These are phyloP conservation scores for Vitis amurensis DNA, from an alignment of 164 flowering plant species.

Conservation along the genomic window DNA sequence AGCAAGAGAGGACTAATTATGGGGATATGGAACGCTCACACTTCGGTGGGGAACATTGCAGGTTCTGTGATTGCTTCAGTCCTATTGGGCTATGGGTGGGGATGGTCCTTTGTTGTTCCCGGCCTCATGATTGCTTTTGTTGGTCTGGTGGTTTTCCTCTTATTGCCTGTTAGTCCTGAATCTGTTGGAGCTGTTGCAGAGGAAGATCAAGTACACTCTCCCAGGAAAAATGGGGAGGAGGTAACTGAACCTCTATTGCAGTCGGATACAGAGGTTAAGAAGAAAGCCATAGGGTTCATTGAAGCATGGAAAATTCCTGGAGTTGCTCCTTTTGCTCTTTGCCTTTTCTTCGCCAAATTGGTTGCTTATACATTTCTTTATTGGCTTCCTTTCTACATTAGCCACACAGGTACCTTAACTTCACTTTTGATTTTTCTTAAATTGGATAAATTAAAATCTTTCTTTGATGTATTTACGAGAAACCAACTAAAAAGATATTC, in stretches of 20 bases:
- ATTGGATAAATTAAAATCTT: neutral
- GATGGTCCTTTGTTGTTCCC: slow-evolving; percentile 93
- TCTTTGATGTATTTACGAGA: neutral
- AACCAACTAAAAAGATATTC: too few relatives aligned
- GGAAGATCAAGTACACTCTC: slow-evolving; percentile 43
- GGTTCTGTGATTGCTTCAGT: slow-evolving; percentile 85
- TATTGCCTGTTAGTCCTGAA: slow-evolving; percentile 75
- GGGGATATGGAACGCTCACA: slow-evolving; percentile 99
- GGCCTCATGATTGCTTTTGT: slow-evolving; percentile 60
- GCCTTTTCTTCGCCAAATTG: slow-evolving; percentile 93
- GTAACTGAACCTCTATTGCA: slow-evolving; percentile 49
- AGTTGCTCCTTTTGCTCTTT: slow-evolving; percentile 85
- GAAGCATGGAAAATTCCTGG: slow-evolving; percentile 98
- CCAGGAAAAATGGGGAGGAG: slow-evolving; percentile 40
- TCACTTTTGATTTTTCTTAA: neutral
- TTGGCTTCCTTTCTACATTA: slow-evolving; percentile 96
- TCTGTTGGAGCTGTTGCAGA: slow-evolving; percentile 53
- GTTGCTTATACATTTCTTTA: slow-evolving; percentile 95
- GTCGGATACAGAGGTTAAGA: slow-evolving; percentile 17
- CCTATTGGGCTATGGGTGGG: slow-evolving; percentile 86
- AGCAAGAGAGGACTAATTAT: slow-evolving; percentile 85
- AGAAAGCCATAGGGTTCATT: slow-evolving; percentile 71
- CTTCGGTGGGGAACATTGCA: slow-evolving; percentile 85
- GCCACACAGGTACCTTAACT: slow-evolving; percentile 67
- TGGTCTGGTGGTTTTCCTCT: slow-evolving; percentile 61